Percentiles rank a stretch among this genome's conserved stretches.
Evolutionary conservation across 2,329 filamentous ascomycete genomes (phyloP).

Genomic region (Calonectria pseudoturangicola): DNA sequence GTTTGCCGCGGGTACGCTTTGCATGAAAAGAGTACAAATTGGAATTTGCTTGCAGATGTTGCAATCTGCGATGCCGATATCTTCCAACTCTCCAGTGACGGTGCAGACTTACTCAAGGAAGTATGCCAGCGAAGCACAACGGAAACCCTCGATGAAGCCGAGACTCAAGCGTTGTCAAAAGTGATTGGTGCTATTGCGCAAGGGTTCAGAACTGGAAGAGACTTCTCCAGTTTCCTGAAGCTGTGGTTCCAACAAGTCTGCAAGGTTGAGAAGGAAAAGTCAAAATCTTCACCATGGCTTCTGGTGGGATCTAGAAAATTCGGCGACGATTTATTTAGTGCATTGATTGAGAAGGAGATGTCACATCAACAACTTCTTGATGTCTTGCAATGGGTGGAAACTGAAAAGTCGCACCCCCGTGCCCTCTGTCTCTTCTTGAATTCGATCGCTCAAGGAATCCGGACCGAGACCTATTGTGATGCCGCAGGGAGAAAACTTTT

Average conservation of each 20-base stretch:
- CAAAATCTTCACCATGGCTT: conserved; percentile 59
- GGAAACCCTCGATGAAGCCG: conserved; percentile 41
- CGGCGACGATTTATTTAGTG: conserved; percentile 45
- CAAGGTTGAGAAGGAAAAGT: conserved; percentile 57
- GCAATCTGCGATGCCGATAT: conserved; percentile 68
- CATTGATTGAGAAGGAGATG: conserved; percentile 64
- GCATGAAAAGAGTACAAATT: conserved; percentile 59
- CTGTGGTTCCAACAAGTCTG: conserved; percentile 68
- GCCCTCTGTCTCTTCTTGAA: conserved; percentile 66
- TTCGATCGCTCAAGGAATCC: conserved; percentile 65
- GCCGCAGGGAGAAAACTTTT: conserved; percentile 63
- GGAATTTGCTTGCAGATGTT: conserved; percentile 64
- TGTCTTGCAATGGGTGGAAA: conserved; percentile 65
- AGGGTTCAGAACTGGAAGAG: conserved; percentile 66
- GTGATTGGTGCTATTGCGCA: conserved; percentile 66
- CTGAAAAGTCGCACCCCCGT: conserved; percentile 55
- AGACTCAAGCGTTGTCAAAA: conserved; percentile 53
- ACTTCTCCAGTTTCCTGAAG: conserved; percentile 67
- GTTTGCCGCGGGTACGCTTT: conserved; percentile 67
- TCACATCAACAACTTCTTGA: conserved; percentile 66
- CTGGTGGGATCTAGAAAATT: conserved; percentile 49
- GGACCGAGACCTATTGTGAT: conserved; percentile 65
- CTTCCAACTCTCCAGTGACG: conserved; percentile 65
- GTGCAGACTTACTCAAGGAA: conserved; percentile 61
- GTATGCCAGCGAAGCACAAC: conserved; percentile 61